Conservation (phyloP, 2,329 filamentous ascomycete species). For the Fusarium papillatum region DNA sequence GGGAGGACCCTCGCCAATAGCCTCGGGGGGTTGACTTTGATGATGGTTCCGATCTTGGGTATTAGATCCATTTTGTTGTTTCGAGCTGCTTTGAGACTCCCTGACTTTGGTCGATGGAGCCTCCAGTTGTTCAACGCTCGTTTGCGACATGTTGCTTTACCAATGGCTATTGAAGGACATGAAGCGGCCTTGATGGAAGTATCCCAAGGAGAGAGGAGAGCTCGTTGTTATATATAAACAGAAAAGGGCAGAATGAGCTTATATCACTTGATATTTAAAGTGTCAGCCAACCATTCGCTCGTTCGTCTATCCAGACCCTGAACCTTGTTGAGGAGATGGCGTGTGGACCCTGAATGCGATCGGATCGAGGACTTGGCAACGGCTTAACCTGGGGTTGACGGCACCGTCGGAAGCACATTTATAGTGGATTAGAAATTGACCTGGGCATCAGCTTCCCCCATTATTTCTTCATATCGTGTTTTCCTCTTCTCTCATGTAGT, state of each 20-base stretch:
- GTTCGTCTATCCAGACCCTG: background rate
- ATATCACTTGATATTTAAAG: background rate
- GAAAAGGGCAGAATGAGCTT: background rate
- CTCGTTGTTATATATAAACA: background rate
- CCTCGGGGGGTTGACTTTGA: background rate
- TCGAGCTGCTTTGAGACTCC: background rate
- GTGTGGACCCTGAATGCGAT: slow-evolving; percentile 30
- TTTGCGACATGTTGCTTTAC: slow-evolving; percentile 26
- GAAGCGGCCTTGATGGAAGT: background rate
- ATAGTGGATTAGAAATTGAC: background rate
- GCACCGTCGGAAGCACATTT: background rate
- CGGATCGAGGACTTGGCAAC: slow-evolving; percentile 22
- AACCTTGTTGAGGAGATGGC: background rate
- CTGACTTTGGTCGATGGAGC: background rate
- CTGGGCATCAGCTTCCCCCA: background rate
- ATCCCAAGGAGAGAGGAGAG: background rate
- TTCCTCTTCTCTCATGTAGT: background rate
- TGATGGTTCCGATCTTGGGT: no score
- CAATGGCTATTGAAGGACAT: background rate
- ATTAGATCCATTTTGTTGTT: background rate
- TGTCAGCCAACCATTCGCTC: background rate
- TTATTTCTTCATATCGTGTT: background rate
- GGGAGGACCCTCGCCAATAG: background rate
- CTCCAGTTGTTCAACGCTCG: background rate
- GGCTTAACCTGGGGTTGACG: background rate